Evolutionary conservation across 768 basidiomycete species (phyloP).

Genomic region (Candolleomyces eurysporus): DNA sequence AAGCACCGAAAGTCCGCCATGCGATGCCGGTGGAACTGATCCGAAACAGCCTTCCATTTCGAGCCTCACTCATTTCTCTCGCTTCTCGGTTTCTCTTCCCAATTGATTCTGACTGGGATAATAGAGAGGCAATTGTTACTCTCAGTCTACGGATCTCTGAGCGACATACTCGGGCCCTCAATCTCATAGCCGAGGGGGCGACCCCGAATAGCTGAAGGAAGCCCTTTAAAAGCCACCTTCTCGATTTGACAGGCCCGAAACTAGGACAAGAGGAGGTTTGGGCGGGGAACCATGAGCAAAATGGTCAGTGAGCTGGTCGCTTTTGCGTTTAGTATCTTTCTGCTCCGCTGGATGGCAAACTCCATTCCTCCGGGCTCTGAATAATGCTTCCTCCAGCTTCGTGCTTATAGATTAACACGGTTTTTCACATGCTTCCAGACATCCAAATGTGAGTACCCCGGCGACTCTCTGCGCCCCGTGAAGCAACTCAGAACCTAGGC

Average conservation of each 20-base stretch:
- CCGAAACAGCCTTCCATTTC: too few species aligned
- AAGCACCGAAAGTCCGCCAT: too few species aligned
- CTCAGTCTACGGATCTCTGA: too few species aligned
- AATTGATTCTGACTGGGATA: too few species aligned
- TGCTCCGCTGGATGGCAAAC: slow-evolving; percentile 73
- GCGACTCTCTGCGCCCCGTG: background rate
- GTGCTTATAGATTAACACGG: slow-evolving; percentile 55
- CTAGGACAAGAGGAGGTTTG: background rate
- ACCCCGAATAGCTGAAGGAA: too few species aligned
- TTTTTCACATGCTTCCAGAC: slow-evolving; percentile 82
- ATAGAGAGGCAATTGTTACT: too few species aligned
- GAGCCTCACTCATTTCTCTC: too few species aligned
- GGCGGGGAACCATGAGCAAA: slow-evolving; percentile 57
- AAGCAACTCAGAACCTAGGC: too few species aligned
- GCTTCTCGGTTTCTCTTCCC: too few species aligned
- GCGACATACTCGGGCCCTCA: too few species aligned
- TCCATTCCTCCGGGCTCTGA: slow-evolving; percentile 24
- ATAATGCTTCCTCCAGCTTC: background rate
- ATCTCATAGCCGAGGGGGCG: too few species aligned
- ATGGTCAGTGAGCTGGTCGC: slow-evolving; percentile 82
- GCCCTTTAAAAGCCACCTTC: background rate
- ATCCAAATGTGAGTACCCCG: slow-evolving; percentile 61
- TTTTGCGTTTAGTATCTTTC: slow-evolving; percentile 78
- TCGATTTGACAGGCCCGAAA: background rate
- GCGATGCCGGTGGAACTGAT: too few species aligned